Evolutionary conservation across 306 rosid genomes (phyloP).

Genomic region (Calophaca sinica): DNA sequence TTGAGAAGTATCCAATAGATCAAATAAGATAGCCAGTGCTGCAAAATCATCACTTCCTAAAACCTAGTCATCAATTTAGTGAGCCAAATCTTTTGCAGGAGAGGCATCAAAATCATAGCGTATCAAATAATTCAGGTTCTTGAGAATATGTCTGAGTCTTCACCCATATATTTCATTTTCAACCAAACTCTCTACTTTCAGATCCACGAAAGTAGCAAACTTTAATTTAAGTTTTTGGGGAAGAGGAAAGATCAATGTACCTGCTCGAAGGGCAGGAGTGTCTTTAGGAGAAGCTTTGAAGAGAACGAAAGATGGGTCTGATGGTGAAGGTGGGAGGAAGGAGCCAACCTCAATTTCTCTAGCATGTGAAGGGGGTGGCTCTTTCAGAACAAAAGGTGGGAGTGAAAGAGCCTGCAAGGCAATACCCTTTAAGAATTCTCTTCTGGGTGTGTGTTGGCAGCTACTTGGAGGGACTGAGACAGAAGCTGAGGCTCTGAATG

Average conservation of each 20-base stretch:
- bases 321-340: slow-evolving; percentile 74
- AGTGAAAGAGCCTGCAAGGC: slow-evolving; percentile 65
- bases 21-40: slow-evolving; percentile 13
- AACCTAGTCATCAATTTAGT: slow-evolving; percentile 5
- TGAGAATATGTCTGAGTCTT: background rate
- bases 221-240: background rate
- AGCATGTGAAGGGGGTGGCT: slow-evolving; percentile 56
- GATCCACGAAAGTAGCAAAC: background rate
- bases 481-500: slow-evolving; percentile 48
- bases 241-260: slow-evolving; percentile 50
- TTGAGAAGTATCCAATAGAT: background rate
- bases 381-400: slow-evolving; percentile 52
- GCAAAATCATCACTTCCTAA: slow-evolving; percentile 19
- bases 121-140: slow-evolving; percentile 17
- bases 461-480: slow-evolving; percentile 29
- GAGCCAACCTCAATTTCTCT: slow-evolving; percentile 83
- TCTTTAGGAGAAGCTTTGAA: slow-evolving; percentile 86
- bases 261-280: slow-evolving; percentile 99
- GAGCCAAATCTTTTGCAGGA: background rate
- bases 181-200: background rate
- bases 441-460: slow-evolving; percentile 49
- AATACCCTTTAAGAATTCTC: slow-evolving; percentile 71
- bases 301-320: slow-evolving; percentile 84
- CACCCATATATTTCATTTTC: background rate
- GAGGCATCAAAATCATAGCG: slow-evolving; percentile 16